phyloP scores from a whole-genome alignment of 768 basidiomycete genomes.

The Punctularia strigosozonata region DNA sequence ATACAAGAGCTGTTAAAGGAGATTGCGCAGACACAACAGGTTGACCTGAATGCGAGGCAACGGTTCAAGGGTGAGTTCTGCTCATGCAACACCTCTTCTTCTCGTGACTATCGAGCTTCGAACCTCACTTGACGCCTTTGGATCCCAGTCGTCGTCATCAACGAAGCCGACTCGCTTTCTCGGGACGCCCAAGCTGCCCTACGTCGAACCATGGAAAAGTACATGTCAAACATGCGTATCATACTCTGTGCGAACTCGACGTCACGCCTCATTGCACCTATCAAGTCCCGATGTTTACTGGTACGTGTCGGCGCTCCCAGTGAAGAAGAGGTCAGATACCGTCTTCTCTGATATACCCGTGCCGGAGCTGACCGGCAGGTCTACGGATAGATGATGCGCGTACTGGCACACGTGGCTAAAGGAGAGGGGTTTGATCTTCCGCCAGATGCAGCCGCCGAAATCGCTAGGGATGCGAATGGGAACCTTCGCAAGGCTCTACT shows the following conservation, averaged over 20 bases:
- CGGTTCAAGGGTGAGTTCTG: slow-evolving; percentile 79
- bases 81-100: background rate
- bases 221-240: slow-evolving; percentile 95
- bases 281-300: slow-evolving; percentile 88
- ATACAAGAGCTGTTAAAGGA: slow-evolving; percentile 97
- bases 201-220: slow-evolving; percentile 98
- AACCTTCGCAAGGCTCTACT: slow-evolving; percentile 93
- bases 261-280: slow-evolving; percentile 90
- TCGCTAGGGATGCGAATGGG: slow-evolving; percentile 72
- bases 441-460: slow-evolving; percentile 57
- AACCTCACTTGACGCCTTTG: background rate
- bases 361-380: background rate
- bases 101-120: slow-evolving; percentile 1
- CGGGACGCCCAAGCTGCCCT: slow-evolving; percentile 96
- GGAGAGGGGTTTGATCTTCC: slow-evolving; percentile 78
- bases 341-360: background rate
- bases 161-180: slow-evolving; percentile 90
- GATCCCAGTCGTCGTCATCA: slow-evolving; percentile 83
- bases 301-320: slow-evolving; percentile 87
- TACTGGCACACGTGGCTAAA: slow-evolving; percentile 70
- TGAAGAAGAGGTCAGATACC: slow-evolving; percentile 49
- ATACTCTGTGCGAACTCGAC: slow-evolving; percentile 96
- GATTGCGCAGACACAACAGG: slow-evolving; percentile 97
- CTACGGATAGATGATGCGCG: slow-evolving; percentile 56
- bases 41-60: slow-evolving; percentile 90